Evolutionary conservation across 2,329 filamentous ascomycete genomes (phyloP), one percentile per base, ranked within the genome.

Genomic region (Fusarium zealandicum): DNA sequence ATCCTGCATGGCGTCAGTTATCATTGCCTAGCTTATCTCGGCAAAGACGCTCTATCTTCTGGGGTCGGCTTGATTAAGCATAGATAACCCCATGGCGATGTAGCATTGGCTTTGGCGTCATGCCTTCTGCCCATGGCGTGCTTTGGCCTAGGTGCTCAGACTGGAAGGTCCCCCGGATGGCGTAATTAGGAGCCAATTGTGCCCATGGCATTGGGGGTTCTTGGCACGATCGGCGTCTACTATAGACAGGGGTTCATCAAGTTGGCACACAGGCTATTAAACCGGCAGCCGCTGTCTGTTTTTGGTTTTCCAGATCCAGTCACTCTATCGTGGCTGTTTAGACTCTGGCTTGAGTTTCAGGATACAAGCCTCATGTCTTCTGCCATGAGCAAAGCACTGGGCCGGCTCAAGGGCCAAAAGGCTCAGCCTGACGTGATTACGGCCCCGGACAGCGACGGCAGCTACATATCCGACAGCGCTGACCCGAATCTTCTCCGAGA

Each of bases 391-490:
- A 30, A 57, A 10, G 52, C 54, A 14, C 3, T 45, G 20, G 14
- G 14, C 8, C 52, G 40, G 46, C 20, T 36, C 9, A 9, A 37
- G 6, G 32, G 32, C 32, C 37, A 46, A 16, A 22, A 22, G 9
- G 41, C 41, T 2, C 6, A 35, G 14, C 53, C 47, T 17, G 53
- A 17, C 10, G 41, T 52, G 6, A 12, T 5, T 22, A 22, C 25
- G 13, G 33, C 43, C 1, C 13, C 32, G 0, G 49, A 61, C 54
- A 61, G 48, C 28, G 61, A 65, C 59, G 60, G 36, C 22, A 88
- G 89, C 1, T 76, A 64, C 17, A 52, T 40, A 4, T 58, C 56
- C 1, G 56, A 59, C 13, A 58, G 49, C n/a, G 57, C 54, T 5
- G 59, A 57, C 9, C 48, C 57, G 1, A 51, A 50, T 0, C 11